Evolutionary conservation across 306 rosid species (phyloP).

Genomic region (Vachellia collinsii): DNA sequence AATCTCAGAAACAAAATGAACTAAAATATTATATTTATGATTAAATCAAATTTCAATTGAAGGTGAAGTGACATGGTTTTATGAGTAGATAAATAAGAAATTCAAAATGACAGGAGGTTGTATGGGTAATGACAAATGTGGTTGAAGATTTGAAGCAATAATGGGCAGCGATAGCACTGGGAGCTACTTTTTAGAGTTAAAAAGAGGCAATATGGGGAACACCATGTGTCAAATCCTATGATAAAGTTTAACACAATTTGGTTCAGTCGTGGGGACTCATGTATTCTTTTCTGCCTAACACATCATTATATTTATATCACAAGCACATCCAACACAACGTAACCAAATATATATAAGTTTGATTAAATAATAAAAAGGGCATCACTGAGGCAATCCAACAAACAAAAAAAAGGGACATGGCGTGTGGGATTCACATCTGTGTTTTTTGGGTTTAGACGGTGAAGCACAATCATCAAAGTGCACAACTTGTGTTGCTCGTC

Average conservation of each 20-base stretch:
- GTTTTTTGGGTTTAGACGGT: neutral
- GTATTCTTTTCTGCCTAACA: neutral
- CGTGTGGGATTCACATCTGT: neutral
- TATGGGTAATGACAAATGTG: neutral
- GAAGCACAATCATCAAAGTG: constrained; percentile 1
- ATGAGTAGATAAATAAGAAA: neutral
- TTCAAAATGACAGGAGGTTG: neutral
- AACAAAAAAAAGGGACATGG: neutral
- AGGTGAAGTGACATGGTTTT: too few relatives aligned
- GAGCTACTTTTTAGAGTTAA: neutral
- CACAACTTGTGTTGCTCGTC: neutral
- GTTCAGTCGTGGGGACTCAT: constrained; percentile 3
- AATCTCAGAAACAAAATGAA: too few relatives aligned
- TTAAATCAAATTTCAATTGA: too few relatives aligned
- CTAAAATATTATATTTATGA: too few relatives aligned
- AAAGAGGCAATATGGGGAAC: constrained; percentile 18
- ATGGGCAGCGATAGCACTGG: neutral
- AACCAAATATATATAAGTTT: neutral
- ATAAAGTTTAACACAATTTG: neutral
- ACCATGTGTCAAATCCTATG: neutral
- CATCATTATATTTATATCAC: neutral
- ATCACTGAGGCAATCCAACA: neutral
- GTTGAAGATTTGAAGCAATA: neutral
- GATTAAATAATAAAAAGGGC: neutral
- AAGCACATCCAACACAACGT: neutral